Evolutionary conservation across 495 filamentous ascomycete species (phyloP), one percentile per base, ranked within the genome.

Genomic region (Penicillium arizonense): DNA sequence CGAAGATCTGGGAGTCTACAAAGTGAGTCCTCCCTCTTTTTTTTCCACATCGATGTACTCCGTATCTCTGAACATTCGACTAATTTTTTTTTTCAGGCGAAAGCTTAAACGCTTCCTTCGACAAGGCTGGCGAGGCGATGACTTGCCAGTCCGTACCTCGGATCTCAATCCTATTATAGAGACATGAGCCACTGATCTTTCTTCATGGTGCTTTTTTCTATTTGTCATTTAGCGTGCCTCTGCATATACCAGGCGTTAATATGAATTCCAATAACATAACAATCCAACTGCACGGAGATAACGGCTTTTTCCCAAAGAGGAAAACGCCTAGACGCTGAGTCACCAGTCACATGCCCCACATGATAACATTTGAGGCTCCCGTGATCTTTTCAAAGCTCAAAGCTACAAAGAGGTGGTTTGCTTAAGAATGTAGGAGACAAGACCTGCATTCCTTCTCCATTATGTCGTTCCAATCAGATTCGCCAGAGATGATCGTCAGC

Each of bases 381-480:
- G 28, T 8, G 28, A 10, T 30, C 28, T 30, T 30, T 26, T 30
- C 9, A 5, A 30, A 10, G 28, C 28, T 30, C 7, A 30, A 10
- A 30, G 28, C 8, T 5, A 9, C 28, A 30, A 30, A 30, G 8
- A 30, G 9, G 9, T 2, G 28, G 28, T 10, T 30, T 30, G 28
- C 7, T 30, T 10, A 30, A 51, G 38, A 57, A 61, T 64, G 48
- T 53, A 37, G 38, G 14, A 39, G 23, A n/a, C 49, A 6, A 37
- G 23, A 23, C 4, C 30, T 5, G 44, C 48, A 37, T 4, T 10
- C 12, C 48, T 46, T 42, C 47, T 33, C 36, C 50, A 48, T 41
- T 56, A 74, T 74, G 71, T 71, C 71, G 26, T 68, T 64, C 52
- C 52, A 57, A 35, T 52, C 63, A 57, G 42, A 50, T 33, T 67